phyloP scores from a whole-genome alignment of 2,329 filamentous ascomycete genomes.

The Ceratocystis alfenasii region DNA sequence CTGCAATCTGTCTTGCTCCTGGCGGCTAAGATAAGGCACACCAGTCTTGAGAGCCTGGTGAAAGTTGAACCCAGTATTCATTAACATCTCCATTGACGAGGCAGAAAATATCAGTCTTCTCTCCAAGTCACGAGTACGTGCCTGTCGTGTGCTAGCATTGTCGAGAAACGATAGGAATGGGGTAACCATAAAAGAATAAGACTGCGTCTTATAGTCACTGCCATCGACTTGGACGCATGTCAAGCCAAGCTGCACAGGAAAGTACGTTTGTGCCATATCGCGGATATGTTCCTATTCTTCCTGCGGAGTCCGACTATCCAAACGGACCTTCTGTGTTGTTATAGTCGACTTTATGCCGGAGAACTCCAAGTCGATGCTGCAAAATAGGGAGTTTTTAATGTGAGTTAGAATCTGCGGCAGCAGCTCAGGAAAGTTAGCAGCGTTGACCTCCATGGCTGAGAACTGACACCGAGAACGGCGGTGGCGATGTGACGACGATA shows the following conservation, averaged over 20 bases:
- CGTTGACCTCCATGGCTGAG: constrained; percentile 23
- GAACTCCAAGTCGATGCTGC: constrained; percentile 33
- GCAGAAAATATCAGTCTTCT: constrained; percentile 26
- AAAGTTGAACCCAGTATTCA: constrained; percentile 26
- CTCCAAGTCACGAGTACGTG: background rate
- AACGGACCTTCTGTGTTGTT: constrained; percentile 5
- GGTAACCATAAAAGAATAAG: constrained; percentile 29
- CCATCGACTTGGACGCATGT: constrained; percentile 26
- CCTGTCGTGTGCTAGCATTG: background rate
- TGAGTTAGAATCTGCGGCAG: constrained; percentile 28
- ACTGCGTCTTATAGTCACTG: constrained; percentile 24
- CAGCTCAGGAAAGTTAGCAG: constrained; percentile 23
- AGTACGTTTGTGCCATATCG: constrained; percentile 27
- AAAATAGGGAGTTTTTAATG: constrained; percentile 28
- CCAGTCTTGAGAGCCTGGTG: constrained; percentile 26
- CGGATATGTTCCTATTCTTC: constrained; percentile 27
- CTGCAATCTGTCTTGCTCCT: background rate
- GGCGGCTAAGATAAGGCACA: constrained; percentile 27
- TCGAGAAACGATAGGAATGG: constrained; percentile 24
- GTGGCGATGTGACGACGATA: background rate
- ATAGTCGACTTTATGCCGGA: constrained; percentile 27
- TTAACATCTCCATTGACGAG: constrained; percentile 28
- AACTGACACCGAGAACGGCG: background rate
- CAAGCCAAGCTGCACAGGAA: constrained; percentile 31
- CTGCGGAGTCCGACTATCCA: constrained; percentile 14